Base-by-base conservation (phyloP, 306 rosid species). In the Acacia acuminata region DNA sequence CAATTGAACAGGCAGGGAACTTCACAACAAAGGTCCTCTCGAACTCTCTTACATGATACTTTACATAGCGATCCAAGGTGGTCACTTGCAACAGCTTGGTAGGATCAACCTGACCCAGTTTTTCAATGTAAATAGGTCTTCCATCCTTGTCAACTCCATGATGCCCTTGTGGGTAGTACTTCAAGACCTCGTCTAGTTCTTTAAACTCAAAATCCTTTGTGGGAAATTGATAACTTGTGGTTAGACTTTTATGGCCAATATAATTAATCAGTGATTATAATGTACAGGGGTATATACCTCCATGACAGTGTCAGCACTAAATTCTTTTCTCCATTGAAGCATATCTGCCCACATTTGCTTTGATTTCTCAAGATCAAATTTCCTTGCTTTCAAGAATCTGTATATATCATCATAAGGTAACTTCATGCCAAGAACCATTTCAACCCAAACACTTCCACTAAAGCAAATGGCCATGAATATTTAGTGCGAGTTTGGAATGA, bases 341-440 rank as follows among this genome's bases (percentile, higher is more conserved):
- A 92, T 94, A 19, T 96, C 99, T 75, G 88, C 40, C 99, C 99
- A 96, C 99, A 96, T 96, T 86, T 92, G 97, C 88, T 94, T 96
- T 81, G 98, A 34, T 82, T 92, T 96, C 78, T 96, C 97, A 74
- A 90, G 71, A 78, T 96, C 99, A 79, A 79, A 91, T 77, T 94
- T 96, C 80, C 99, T 92, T 78, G 99, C 98, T 89, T 84, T 92
- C 80, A 96, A 88, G 89, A 94, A 94, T 81, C 98, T 94, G 75
- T 27, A 74, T 60, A 48, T 61, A 75, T 65, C 68, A 67, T 74
- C 84, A 60, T 65, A 55, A 32, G 71, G 4, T 43, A 60, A 71
- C 8, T 55, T 75, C 19, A 81, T 36, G 27, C 10, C 45, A 38
- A 67, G 15, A 32, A 34, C 22, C 3, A 66, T 7, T 16, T 38